A percentile compares a stretch with the other conserved stretches of the same genome.
Conservation (phyloP, 2,329 filamentous ascomycete species). For the Phyllosticta citribraziliensis region DNA sequence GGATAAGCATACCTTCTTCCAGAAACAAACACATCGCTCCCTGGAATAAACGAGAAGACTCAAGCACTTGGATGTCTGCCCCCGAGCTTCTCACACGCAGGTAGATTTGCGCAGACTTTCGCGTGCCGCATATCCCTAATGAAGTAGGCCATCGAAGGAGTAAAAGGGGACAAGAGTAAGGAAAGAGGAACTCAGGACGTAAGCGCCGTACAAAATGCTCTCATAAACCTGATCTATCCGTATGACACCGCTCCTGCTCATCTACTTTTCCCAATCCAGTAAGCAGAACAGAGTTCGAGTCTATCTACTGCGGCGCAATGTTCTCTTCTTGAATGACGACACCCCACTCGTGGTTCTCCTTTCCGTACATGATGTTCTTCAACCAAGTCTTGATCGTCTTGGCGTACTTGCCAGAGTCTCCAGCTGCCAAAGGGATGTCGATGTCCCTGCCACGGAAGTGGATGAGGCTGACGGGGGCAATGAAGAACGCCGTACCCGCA, state of each 20-base stretch:
- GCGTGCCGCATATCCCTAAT: no score
- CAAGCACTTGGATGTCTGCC: no score
- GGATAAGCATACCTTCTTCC: no score
- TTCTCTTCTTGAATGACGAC: conserved; percentile 31
- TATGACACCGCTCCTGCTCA: not conserved
- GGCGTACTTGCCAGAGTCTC: conserved; percentile 34
- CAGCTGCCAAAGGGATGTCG: conserved; percentile 31
- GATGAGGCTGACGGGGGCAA: conserved; percentile 36
- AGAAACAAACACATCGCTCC: no score
- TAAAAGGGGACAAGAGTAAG: no score
- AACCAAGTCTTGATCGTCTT: conserved; percentile 36
- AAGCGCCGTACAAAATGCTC: not conserved
- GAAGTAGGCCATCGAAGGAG: no score
- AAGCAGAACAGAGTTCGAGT: not conserved
- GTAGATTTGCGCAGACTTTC: no score
- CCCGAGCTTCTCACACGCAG: no score
- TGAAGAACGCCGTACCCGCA: conserved; percentile 64
- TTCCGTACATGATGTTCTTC: conserved; percentile 41
- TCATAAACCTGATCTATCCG: not conserved
- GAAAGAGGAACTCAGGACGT: not conserved
- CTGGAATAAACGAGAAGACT: no score
- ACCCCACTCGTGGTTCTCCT: conserved; percentile 38
- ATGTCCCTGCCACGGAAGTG: conserved; percentile 36
- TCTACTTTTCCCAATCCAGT: not conserved
- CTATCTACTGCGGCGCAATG: not conserved